Base-by-base conservation (phyloP, 306 rosid genomes). In the Ceratonia siliqua region DNA sequence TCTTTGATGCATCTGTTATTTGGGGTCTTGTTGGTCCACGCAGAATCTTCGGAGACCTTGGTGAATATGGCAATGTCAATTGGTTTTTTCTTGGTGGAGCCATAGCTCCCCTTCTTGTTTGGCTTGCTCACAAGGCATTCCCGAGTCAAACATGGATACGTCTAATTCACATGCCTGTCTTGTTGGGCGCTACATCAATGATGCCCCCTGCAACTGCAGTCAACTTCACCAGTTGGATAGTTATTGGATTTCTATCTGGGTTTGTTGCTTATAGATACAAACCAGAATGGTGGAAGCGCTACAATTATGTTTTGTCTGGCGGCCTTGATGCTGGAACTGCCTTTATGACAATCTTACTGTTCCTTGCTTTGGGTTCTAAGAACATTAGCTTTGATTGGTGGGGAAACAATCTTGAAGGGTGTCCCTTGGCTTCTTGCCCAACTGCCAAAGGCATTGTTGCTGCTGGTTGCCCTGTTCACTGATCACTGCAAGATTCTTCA, bases 11-110 rank as follows among this genome's bases (percentile, higher is more conserved):
- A 14, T 88, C 96, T 5, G 94, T 92, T 39, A 90, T 92, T 27
- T 92, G 96, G 96, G 98, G 98, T 24, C 92, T 90, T 9, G 88
- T 92, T 11, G 96, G 98, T 10, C 98, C 96, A 0, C 92, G 96
- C 28, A 85, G 94, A 76, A 88, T 92, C 79, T 92, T 92, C 10
- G 94, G 98, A 28, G 61, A 92, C 83, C 92, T 86, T 0, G 98
- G 98, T 7, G 91, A 88, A 78, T 92, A 90, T 28, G 78, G 74
- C 45, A 73, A 64, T 21, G 78, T 92, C 59, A 92, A 88, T 59
- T 88, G 83, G 87, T 90, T 90, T 81, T 92, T 92, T 73, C 63
- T 90, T 18, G 92, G 85, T 12, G 94, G 96, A 48, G 94, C 90
- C 53, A 76, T 90, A 68, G 89, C 89, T 9, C 96, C 96, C 5